Evolutionary conservation across 2,329 filamentous ascomycete species (phyloP), one percentile per base, ranked within the genome.

Genomic region (Talaromyces funiculosus): DNA sequence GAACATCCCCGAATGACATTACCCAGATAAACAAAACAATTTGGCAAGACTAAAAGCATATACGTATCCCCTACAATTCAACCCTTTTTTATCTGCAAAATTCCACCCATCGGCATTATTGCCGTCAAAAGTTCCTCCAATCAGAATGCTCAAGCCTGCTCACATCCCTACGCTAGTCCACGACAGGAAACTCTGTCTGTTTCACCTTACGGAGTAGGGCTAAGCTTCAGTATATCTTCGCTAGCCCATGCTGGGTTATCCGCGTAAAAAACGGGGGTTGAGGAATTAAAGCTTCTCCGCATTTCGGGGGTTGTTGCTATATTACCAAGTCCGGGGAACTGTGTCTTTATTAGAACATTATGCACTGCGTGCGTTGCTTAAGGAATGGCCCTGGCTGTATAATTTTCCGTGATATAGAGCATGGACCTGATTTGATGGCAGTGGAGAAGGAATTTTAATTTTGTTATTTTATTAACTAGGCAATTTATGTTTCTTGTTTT

Each of bases 61-160:
- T 24, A 45, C 42, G 26, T 45, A 26, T n/a, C 18, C 14, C 16
- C 16, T n/a, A 31, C 26, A 51, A 51, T 33, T 51, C 45, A 31
- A 31, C 31, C 45, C 18, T 51, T 31, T 3, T 9, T 51, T 12
- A 33, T 38, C 12, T 29, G 38, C 14, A 51, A 43, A 47, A 51
- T 37, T 49, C 53, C 59, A 47, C 37, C 59, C 59, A 61, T 60
- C 59, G 59, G 59, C 53, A 35, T 42, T 61, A 40, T 42, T 43
- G 10, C 18, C 40, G 6, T 16, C 10, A 43, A 33, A 61, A 57
- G 43, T 61, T 37, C 59, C 53, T 24, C 59, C 59, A 49, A 57
- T 61, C 53, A 61, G 5, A 29, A 4, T 12, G 38, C 38, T 3
- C 38, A 18, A 12, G 16, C 7, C 24, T 14, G 2, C 22, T 9